Evolutionary conservation across 306 rosid species (phyloP).

Genomic region (apple (Malus domestica)): DNA sequence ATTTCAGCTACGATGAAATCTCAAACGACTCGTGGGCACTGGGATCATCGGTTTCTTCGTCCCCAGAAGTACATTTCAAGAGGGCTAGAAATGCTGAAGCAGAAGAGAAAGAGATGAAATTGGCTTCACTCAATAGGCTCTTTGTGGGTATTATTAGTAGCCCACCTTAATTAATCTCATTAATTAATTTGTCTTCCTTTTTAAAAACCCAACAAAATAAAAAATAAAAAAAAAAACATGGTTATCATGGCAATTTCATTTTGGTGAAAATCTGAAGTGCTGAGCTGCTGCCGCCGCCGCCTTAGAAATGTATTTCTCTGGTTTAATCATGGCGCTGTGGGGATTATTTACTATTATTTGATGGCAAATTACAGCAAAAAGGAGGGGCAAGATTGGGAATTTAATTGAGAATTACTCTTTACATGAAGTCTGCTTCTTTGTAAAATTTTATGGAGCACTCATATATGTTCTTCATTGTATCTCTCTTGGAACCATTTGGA

Average conservation of each 20-base stretch:
- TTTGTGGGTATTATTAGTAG: conserved; percentile 48
- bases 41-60: conserved; percentile 39
- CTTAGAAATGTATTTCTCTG: background rate
- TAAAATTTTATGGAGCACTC: background rate
- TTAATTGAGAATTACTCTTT: background rate
- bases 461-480: background rate
- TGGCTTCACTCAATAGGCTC: conserved; percentile 48
- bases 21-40: conserved; percentile 79
- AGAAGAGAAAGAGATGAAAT: conserved; percentile 22
- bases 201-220: background rate
- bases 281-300: background rate
- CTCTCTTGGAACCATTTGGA: conserved; percentile 10
- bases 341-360: background rate
- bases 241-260: conserved; percentile 16
- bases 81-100: conserved; percentile 29
- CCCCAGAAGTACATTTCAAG: conserved; percentile 53
- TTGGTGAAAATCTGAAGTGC: background rate
- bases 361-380: conserved; percentile 21
- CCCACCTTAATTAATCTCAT: conserved; percentile 28
- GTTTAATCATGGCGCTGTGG: conserved; percentile 9
- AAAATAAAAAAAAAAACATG: background rate
- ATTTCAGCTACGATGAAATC: conserved; percentile 48
- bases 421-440: background rate
- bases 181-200: background rate
- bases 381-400: conserved; percentile 35